Conservation (phyloP, 768 basidiomycete genomes). For the Omphalotus guepiniiformis region DNA sequence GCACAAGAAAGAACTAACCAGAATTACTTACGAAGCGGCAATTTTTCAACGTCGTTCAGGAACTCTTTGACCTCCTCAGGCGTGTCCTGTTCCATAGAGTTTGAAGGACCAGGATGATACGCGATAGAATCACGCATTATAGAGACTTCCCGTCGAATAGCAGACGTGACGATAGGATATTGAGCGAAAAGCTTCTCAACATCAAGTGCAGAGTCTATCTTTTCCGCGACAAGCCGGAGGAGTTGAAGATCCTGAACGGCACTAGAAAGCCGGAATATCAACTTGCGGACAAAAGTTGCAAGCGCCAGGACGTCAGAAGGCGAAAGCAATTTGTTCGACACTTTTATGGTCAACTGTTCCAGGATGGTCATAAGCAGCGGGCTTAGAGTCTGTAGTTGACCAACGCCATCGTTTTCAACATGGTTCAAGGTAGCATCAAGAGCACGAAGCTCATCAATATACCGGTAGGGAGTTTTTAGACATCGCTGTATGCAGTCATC, state of each 20-base stretch:
- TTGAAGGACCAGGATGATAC: constrained; percentile 10
- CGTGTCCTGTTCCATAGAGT: constrained; percentile 6
- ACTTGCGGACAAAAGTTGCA: constrained; percentile 56
- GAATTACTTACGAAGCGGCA: too few relatives aligned
- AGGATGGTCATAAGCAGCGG: constrained; percentile 77
- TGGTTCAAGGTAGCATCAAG: constrained; percentile 6
- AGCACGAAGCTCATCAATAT: constrained; percentile 68
- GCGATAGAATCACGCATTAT: constrained; percentile 37
- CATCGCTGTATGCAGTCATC: constrained; percentile 86
- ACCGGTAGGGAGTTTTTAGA: constrained; percentile 78
- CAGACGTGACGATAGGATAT: constrained; percentile 29
- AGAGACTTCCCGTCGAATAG: constrained; percentile 41
- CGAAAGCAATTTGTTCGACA: constrained; percentile 47
- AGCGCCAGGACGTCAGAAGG: constrained; percentile 64
- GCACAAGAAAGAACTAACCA: too few relatives aligned
- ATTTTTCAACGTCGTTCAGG: constrained; percentile 23
- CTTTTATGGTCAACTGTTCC: constrained; percentile 72
- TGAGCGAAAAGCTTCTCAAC: constrained; percentile 27
- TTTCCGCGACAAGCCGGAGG: constrained; percentile 28
- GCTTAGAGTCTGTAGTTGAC: constrained; percentile 49
- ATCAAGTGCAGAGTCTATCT: constrained; percentile 32
- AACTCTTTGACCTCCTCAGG: constrained; percentile 36
- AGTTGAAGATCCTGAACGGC: constrained; percentile 46
- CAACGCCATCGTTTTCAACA: constrained; percentile 10
- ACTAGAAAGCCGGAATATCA: constrained; percentile 53